Conservation (phyloP, 179 eudicot species). For the Silene noctiflora region DNA sequence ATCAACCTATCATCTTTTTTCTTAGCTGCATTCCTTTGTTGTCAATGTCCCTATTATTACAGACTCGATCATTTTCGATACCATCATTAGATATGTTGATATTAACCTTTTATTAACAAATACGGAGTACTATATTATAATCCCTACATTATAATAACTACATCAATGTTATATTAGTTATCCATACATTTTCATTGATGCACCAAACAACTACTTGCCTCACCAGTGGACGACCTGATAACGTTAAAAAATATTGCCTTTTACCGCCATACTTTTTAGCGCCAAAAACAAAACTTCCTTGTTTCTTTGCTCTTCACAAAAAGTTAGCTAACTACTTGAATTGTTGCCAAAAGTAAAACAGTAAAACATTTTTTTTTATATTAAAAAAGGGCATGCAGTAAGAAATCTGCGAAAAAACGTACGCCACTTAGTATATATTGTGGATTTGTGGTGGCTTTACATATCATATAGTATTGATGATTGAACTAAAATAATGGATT, state of each 20-base stretch:
- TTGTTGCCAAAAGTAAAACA: not conserved
- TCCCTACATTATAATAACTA: no score
- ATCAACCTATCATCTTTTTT: not conserved
- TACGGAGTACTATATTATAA: no score
- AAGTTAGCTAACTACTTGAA: not conserved
- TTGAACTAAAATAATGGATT: slow-evolving; percentile 18
- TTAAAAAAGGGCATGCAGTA: not conserved
- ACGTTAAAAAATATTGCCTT: not conserved
- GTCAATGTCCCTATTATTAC: no score
- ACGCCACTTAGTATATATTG: not conserved
- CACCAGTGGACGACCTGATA: not conserved
- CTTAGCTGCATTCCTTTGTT: no score
- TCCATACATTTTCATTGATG: not conserved
- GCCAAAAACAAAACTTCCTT: slow-evolving; percentile 11
- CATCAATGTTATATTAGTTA: not conserved
- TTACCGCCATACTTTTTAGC: not conserved
- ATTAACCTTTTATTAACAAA: no score
- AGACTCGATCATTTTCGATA: no score
- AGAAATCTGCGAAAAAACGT: slow-evolving; percentile 2
- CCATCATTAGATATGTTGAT: no score
- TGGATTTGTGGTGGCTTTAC: slow-evolving; percentile 2
- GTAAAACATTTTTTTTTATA: not conserved
- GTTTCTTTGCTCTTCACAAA: not conserved
- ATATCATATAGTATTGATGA: slow-evolving; percentile 4
- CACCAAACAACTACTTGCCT: not conserved